phyloP scores from a whole-genome alignment of 2,329 filamentous ascomycete species.

The Aschersonia sp. region DNA sequence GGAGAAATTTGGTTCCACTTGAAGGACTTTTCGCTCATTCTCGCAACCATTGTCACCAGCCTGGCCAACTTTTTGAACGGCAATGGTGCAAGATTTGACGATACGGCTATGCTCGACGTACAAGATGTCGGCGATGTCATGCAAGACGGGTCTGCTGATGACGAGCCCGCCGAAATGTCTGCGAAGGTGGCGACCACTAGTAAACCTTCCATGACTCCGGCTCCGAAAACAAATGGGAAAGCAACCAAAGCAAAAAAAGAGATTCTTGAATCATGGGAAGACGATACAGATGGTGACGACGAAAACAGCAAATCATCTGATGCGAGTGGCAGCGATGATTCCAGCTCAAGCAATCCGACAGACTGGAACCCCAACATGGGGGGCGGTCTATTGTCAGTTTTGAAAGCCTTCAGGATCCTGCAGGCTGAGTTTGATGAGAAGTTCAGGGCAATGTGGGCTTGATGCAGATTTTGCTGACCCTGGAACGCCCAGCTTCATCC shows the following conservation, averaged over 20 bases:
- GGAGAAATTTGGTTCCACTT: constrained; percentile 57
- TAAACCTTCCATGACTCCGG: neutral
- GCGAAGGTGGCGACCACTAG: neutral
- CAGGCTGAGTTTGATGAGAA: constrained; percentile 48
- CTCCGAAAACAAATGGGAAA: neutral
- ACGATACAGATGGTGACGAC: neutral
- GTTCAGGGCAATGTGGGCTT: constrained; percentile 48
- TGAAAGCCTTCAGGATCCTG: constrained; percentile 42
- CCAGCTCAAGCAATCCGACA: neutral
- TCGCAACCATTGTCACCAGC: constrained; percentile 59
- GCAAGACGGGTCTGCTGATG: constrained; percentile 17
- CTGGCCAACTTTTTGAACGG: constrained; percentile 36
- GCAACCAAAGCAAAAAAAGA: neutral
- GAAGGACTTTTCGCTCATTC: constrained; percentile 41
- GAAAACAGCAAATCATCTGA: neutral
- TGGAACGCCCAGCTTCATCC: too few species aligned
- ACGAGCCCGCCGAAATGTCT: neutral
- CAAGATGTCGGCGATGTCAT: constrained; percentile 26
- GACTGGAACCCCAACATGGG: neutral
- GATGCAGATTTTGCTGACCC: constrained; percentile 3
- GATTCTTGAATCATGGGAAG: neutral
- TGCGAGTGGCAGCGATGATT: neutral
- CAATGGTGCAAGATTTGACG: constrained; percentile 12
- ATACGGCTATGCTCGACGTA: constrained; percentile 24
- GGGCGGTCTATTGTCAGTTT: constrained; percentile 34